A percentile compares a stretch with the other conserved stretches of the same genome.
phyloP scores from a whole-genome alignment of 2,329 filamentous ascomycete genomes.

The Dothistroma pini region DNA sequence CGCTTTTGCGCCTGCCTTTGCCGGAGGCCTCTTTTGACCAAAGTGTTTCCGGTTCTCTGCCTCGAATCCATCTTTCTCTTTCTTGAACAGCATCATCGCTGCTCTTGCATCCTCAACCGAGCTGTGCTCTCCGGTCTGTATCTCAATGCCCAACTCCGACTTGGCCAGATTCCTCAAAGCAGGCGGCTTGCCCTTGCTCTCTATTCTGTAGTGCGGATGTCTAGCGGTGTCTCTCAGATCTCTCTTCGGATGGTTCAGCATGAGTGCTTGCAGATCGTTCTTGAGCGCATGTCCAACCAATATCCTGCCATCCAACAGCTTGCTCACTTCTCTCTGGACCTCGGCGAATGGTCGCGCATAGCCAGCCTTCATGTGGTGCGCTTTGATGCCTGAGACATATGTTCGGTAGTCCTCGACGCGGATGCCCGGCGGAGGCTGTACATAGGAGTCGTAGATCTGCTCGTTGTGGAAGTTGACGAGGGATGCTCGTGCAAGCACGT shows the following conservation, averaged over 20 bases:
- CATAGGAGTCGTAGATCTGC: constrained; percentile 92
- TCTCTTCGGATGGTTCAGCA: constrained; percentile 71
- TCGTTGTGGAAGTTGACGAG: constrained; percentile 91
- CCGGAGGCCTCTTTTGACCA: constrained; percentile 29
- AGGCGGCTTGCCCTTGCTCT: constrained; percentile 66
- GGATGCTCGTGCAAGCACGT: constrained; percentile 79
- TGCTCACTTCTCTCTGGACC: constrained; percentile 69
- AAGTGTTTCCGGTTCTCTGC: constrained; percentile 69
- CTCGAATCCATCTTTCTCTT: constrained; percentile 82
- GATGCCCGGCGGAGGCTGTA: constrained; percentile 57
- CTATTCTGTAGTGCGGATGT: constrained; percentile 67
- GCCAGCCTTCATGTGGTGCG: constrained; percentile 62
- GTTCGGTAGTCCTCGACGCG: constrained; percentile 93
- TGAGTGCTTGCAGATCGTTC: constrained; percentile 71
- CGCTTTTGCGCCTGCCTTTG: constrained; percentile 15
- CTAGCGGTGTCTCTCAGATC: constrained; percentile 83
- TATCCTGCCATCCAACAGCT: constrained; percentile 66
- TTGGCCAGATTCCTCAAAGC: constrained; percentile 59
- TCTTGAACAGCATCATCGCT: constrained; percentile 83
- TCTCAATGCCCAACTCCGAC: constrained; percentile 56
- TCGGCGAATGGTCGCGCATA: constrained; percentile 59
- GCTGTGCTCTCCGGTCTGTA: constrained; percentile 59
- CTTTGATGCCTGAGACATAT: constrained; percentile 73
- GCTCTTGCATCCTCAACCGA: constrained; percentile 76
- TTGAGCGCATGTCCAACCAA: constrained; percentile 80